These are phyloP conservation scores for Ophiostoma tasmaniense DNA, from an alignment of 2,329 filamentous ascomycete species.

Conservation along the genomic window DNA sequence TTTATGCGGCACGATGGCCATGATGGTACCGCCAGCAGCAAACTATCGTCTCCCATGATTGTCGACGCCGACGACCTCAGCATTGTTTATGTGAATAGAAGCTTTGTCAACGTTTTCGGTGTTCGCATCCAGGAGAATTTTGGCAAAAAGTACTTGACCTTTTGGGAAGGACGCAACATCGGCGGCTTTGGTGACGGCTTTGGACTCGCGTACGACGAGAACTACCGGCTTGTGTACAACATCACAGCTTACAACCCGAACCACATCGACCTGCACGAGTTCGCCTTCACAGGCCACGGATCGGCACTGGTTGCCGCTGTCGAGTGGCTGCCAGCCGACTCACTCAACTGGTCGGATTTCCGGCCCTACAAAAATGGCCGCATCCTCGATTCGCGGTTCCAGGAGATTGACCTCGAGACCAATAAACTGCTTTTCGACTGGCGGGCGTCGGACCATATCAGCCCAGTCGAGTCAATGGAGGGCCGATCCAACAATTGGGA, in stretches of 20 bases:
- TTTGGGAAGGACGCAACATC: slow-evolving; percentile 13
- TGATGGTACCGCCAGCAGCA: not conserved
- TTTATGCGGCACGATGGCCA: slow-evolving; percentile 18
- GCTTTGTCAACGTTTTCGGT: slow-evolving; percentile 13
- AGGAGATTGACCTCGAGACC: slow-evolving; percentile 44
- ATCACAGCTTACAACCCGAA: slow-evolving; percentile 38
- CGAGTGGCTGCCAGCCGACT: slow-evolving; percentile 38
- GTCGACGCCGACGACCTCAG: slow-evolving; percentile 14
- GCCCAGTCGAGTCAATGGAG: slow-evolving; percentile 21
- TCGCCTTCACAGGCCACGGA: slow-evolving; percentile 43
- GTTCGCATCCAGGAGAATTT: slow-evolving; percentile 15
- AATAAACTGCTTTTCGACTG: slow-evolving; percentile 50
- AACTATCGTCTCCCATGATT: slow-evolving; percentile 12
- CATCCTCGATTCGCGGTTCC: slow-evolving; percentile 47
- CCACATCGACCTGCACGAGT: slow-evolving; percentile 46
- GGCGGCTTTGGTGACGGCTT: slow-evolving; percentile 14
- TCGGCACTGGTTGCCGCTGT: slow-evolving; percentile 47
- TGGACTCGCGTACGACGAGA: slow-evolving; percentile 13
- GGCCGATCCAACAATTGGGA: slow-evolving; percentile 31
- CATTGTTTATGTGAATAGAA: slow-evolving; percentile 12
- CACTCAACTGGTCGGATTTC: slow-evolving; percentile 31
- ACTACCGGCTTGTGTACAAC: slow-evolving; percentile 13
- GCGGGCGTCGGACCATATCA: slow-evolving; percentile 44
- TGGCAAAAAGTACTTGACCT: slow-evolving; percentile 14
- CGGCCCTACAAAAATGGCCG: slow-evolving; percentile 33